These are phyloP conservation scores for Trichophyton mentagrophytes DNA, from an alignment of 2,329 filamentous ascomycete genomes.

Conservation along the genomic window DNA sequence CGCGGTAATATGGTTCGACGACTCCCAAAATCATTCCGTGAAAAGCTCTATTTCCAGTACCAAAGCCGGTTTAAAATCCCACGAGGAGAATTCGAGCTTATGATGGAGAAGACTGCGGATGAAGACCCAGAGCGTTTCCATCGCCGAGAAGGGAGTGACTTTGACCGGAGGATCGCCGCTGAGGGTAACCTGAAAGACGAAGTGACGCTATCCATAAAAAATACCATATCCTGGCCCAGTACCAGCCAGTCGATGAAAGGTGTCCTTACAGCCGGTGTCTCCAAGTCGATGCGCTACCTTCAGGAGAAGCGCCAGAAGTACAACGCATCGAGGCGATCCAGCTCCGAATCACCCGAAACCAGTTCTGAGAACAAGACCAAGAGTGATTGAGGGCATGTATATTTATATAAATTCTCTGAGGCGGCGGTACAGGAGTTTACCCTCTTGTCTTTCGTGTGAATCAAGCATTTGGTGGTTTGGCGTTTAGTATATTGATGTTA, in stretches of 20 bases:
- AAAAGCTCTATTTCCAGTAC: slow-evolving; percentile 87
- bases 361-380: not conserved
- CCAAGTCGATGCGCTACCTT: slow-evolving; percentile 60
- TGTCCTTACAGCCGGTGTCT: slow-evolving; percentile 61
- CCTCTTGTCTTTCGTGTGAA: not conserved
- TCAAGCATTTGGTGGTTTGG: not conserved
- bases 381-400: not conserved
- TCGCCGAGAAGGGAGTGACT: slow-evolving; percentile 64
- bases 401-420: not conserved
- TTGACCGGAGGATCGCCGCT: slow-evolving; percentile 71
- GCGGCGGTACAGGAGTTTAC: not conserved
- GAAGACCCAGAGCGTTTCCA: slow-evolving; percentile 53
- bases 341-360: not conserved
- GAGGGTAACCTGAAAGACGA: slow-evolving; percentile 57
- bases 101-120: slow-evolving; percentile 66
- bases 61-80: slow-evolving; percentile 83
- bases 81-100: slow-evolving; percentile 65
- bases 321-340: not conserved
- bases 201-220: slow-evolving; percentile 64
- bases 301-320: slow-evolving; percentile 54
- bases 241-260: slow-evolving; percentile 79
- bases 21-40: slow-evolving; percentile 72
- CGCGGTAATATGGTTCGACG: slow-evolving; percentile 94
- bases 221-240: slow-evolving; percentile 86
- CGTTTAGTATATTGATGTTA: not conserved